phyloP scores from a whole-genome alignment of 1,284 basidiomycete genomes.

The Moniliophthora roreri region DNA sequence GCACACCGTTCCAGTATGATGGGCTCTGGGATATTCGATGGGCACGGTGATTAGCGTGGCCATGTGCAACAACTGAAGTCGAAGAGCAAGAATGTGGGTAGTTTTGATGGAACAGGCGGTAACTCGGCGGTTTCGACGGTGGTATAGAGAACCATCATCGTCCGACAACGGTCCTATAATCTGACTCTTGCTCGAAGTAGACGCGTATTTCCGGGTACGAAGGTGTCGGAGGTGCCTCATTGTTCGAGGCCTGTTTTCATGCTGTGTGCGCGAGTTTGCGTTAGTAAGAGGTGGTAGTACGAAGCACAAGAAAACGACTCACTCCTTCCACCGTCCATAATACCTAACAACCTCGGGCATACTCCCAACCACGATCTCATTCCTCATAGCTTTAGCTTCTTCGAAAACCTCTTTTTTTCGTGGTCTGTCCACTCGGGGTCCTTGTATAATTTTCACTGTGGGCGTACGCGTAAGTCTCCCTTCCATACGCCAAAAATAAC shows the following conservation, averaged over 20 bases:
- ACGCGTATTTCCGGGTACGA: constrained; percentile 40
- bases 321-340: constrained; percentile 88
- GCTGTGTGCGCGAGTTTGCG: no score
- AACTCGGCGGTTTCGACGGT: constrained; percentile 57
- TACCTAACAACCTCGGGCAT: constrained; percentile 81
- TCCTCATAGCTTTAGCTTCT: constrained; percentile 65
- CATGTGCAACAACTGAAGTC: constrained; percentile 17
- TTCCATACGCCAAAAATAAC: no score
- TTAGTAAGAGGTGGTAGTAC: no score
- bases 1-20: constrained; percentile 1
- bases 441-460: constrained; percentile 64
- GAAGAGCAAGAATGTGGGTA: constrained; percentile 31
- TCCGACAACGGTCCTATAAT: constrained; percentile 38
- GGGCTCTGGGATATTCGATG: constrained; percentile 4
- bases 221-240: constrained; percentile 42
- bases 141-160: constrained; percentile 69
- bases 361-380: constrained; percentile 69
- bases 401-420: constrained; percentile 77
- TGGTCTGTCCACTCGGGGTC: constrained; percentile 74
- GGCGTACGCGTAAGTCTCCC: constrained; percentile 1
- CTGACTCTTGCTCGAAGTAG: constrained; percentile 37
- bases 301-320: no score
- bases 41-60: background rate
- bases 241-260: constrained; percentile 68
- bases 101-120: constrained; percentile 41